phyloP scores from a whole-genome alignment of 2,329 filamentous ascomycete species.

The Zarea fungicola region DNA sequence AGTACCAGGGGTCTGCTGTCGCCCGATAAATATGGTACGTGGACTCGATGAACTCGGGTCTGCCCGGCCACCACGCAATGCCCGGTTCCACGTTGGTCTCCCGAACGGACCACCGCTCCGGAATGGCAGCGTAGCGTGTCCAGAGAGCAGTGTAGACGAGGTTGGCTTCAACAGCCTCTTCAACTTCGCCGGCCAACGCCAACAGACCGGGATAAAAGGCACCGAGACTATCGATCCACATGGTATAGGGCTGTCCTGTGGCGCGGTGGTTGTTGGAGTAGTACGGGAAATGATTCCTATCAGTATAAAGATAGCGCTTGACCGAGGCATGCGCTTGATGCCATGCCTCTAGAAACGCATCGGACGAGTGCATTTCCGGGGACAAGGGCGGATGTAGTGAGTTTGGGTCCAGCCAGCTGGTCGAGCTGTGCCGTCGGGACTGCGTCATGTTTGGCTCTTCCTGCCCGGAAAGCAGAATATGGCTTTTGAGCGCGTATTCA shows the following conservation, averaged over 20 bases:
- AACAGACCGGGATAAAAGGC: conserved; percentile 92
- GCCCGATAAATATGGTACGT: conserved; percentile 94
- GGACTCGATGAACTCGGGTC: conserved; percentile 95
- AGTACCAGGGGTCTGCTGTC: conserved; percentile 91
- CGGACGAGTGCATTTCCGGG: conserved; percentile 63
- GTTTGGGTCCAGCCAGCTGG: conserved; percentile 58
- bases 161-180: conserved; percentile 87
- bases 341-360: conserved; percentile 78
- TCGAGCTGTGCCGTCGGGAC: conserved; percentile 36
- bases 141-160: conserved; percentile 88
- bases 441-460: conserved; percentile 45
- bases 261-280: conserved; percentile 86
- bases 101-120: conserved; percentile 87
- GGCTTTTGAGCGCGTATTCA: conserved; percentile 93
- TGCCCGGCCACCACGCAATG: conserved; percentile 89
- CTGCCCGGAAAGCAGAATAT: conserved; percentile 81
- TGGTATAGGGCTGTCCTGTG: conserved; percentile 81
- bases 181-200: conserved; percentile 78
- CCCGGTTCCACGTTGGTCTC: conserved; percentile 81
- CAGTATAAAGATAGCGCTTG: conserved; percentile 84
- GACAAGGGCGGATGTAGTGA: conserved; percentile 54
- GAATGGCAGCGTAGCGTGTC: conserved; percentile 90
- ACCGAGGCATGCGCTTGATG: conserved; percentile 80
- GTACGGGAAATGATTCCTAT: conserved; percentile 73
- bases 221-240: conserved; percentile 94